These are phyloP conservation scores for Metschnikowia noctiluminum DNA, from an alignment of 805 yeast genomes.

Conservation along the genomic window DNA sequence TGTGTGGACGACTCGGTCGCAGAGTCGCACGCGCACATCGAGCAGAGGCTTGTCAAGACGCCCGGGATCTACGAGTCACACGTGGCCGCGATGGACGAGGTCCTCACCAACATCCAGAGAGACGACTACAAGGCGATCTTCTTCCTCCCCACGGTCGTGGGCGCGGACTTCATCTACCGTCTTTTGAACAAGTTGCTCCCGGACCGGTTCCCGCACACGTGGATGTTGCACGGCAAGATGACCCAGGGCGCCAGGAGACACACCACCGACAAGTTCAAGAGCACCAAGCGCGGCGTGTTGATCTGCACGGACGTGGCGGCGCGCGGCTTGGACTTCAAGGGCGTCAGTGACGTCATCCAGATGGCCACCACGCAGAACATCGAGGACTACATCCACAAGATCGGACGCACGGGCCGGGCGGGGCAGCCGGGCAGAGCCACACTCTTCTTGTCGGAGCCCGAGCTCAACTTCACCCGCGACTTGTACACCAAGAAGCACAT, in stretches of 20 bases:
- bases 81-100: conserved; percentile 52
- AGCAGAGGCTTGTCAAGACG: conserved; percentile 61
- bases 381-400: conserved; percentile 85
- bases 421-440: conserved; percentile 75
- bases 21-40: conserved; percentile 71
- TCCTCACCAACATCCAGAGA: conserved; percentile 33
- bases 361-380: conserved; percentile 70
- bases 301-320: conserved; percentile 93
- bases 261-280: conserved; percentile 52
- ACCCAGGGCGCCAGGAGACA: conserved; percentile 66
- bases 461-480: conserved; percentile 50
- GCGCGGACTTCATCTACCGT: conserved; percentile 56
- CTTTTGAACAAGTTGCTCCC: conserved; percentile 27
- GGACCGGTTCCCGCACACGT: conserved; percentile 5
- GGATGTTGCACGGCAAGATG: conserved; percentile 67
- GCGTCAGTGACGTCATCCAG: conserved; percentile 82
- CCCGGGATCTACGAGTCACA: conserved; percentile 54
- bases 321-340: conserved; percentile 93
- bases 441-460: conserved; percentile 54
- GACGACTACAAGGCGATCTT: conserved; percentile 70
- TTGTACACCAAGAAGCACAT: conserved; percentile 53
- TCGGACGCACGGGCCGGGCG: conserved; percentile 95
- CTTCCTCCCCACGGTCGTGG: conserved; percentile 74
- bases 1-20: conserved; percentile 72
- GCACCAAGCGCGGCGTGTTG: conserved; percentile 48